Conservation (phyloP, 352 stramenopile species). For the Aphanomyces invadans region DNA sequence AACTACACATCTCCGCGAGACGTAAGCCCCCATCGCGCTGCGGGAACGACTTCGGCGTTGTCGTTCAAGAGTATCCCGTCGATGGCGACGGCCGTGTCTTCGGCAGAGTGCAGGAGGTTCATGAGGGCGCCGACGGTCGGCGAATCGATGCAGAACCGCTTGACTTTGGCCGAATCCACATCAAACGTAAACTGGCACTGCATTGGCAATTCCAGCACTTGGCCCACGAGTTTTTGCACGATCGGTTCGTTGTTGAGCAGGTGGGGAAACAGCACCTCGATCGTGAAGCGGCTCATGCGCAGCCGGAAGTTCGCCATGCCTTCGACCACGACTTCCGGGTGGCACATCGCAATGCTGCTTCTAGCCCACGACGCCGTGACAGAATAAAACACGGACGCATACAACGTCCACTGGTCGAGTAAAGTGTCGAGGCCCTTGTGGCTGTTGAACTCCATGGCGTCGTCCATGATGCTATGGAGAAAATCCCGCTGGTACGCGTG, state of each 20-base stretch:
- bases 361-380: neutral
- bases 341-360: conserved; percentile 31
- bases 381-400: neutral
- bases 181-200: conserved; percentile 11
- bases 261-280: conserved; percentile 63
- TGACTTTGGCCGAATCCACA: neutral
- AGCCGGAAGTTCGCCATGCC: conserved; percentile 38
- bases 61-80: neutral
- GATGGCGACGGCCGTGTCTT: neutral
- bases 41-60: neutral
- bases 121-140: neutral
- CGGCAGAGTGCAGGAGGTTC: neutral
- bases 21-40: too few species aligned
- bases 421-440: neutral
- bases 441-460: neutral
- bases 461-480: neutral
- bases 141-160: neutral
- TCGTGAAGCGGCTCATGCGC: conserved; percentile 47
- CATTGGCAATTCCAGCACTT: conserved; percentile 30
- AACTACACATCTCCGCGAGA: too few species aligned
- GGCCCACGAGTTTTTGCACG: conserved; percentile 57
- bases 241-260: conserved; percentile 52
- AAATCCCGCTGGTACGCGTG: neutral
- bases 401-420: conserved; percentile 2
- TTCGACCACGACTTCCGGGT: conserved; percentile 36